Percentiles rank a stretch among this genome's conserved stretches.
Evolutionary conservation across 2,329 filamentous ascomycete genomes (phyloP).

Genomic region (Elsinoe perseae): DNA sequence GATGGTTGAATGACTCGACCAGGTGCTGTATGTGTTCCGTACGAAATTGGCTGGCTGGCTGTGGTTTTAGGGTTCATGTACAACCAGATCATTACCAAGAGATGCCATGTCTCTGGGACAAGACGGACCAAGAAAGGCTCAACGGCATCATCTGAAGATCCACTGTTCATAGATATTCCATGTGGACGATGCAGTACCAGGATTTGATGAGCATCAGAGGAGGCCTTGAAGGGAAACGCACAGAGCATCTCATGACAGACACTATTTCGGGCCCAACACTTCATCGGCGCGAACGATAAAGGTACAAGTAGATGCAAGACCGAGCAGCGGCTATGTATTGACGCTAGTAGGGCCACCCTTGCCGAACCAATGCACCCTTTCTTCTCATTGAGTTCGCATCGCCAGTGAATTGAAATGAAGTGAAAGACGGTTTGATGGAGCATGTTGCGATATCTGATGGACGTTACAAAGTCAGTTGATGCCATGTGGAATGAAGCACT

Average conservation of each 20-base stretch:
- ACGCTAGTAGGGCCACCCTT: conserved; percentile 1
- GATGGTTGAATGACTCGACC: not conserved
- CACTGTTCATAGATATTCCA: not conserved
- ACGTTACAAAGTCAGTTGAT: not conserved
- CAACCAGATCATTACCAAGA: not conserved
- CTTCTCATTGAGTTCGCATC: not conserved
- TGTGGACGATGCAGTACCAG: not conserved
- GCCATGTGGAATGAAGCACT: not conserved
- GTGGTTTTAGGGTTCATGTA: not conserved
- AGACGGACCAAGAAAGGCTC: not conserved
- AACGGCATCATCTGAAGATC: not conserved
- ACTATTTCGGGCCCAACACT: conserved; percentile 7
- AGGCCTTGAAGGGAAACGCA: not conserved
- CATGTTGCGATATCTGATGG: not conserved
- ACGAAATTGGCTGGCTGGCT: not conserved
- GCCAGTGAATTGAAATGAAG: not conserved
- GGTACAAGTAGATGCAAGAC: not conserved
- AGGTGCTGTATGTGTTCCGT: not conserved
- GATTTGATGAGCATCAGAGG: not conserved
- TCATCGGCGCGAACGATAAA: not conserved
- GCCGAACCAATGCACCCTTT: not conserved
- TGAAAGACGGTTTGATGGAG: not conserved
- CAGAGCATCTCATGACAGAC: not conserved
- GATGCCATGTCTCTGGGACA: not conserved
- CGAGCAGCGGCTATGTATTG: not conserved